phyloP scores from a whole-genome alignment of 2,329 filamentous ascomycete species.

The Grosmannia huntii region DNA sequence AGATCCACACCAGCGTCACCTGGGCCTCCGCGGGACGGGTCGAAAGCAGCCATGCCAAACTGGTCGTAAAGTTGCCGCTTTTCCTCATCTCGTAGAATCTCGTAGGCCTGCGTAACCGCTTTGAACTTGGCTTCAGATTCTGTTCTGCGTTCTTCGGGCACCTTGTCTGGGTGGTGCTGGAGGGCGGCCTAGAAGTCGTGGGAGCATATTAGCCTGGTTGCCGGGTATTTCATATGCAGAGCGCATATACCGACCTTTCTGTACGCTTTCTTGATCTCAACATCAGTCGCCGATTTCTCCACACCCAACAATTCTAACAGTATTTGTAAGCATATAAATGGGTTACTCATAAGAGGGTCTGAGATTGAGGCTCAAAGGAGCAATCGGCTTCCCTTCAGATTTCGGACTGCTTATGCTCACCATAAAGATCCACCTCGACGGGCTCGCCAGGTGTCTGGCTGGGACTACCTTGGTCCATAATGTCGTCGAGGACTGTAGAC shows the following conservation, averaged over 20 bases:
- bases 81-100: conserved; percentile 92
- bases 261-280: conserved; percentile 91
- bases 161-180: conserved; percentile 89
- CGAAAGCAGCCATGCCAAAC: conserved; percentile 93
- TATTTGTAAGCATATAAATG: background rate
- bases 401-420: conserved; percentile 16
- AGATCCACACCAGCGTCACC: conserved; percentile 66
- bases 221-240: too few species aligned
- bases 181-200: conserved; percentile 56
- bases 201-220: background rate
- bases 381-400: background rate
- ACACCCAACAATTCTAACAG: conserved; percentile 64
- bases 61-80: conserved; percentile 86
- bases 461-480: conserved; percentile 15
- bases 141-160: conserved; percentile 69
- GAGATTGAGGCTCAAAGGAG: background rate
- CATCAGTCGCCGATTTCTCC: conserved; percentile 54
- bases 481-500: background rate
- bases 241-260: conserved; percentile 56
- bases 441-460: conserved; percentile 12
- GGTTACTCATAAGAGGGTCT: background rate
- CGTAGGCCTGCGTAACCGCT: conserved; percentile 83
- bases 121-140: conserved; percentile 91
- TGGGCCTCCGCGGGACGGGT: conserved; percentile 54
- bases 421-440: conserved; percentile 47